Base-by-base conservation (phyloP, 2,329 filamentous ascomycete species). In the Aspergillus aculeatus region DNA sequence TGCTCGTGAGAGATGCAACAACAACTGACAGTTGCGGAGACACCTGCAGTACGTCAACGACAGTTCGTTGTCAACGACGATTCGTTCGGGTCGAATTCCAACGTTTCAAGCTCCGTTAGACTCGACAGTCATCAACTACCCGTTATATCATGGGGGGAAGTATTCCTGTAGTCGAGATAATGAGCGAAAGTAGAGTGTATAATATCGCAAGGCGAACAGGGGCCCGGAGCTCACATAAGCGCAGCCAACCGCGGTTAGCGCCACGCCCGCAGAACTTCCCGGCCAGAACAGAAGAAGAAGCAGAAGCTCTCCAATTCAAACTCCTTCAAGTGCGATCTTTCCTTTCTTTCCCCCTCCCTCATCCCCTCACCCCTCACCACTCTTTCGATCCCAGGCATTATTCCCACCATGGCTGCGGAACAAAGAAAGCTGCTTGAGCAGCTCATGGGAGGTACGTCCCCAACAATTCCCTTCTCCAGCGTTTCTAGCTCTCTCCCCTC, bases 371-470 rank as follows among this genome's bases (percentile, higher is more conserved):
- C 53, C 23, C 32, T 51, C 41, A 47, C 47, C 12, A 32, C 26
- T 16, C 21, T 48, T 50, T 58, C 35, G 38, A 12, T 48, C 50
- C 23, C 50, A 48, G 24, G 10, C 50, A 44, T 38, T 41, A 54
- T 57, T 51, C 44, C 52, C 44, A 78, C 53, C 68, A 96, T 98
- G 94, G 94, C 94, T 58, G 93, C 94, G 66, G 95, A 99, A 87
- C 94, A 97, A 80, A 88, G 95, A 75, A 96, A 96, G 86, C 89
- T 98, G 84, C 91, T 99, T 58, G 95, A 98, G 87, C 95, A 99
- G 85, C 85, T 89, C 68, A 88, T 88, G 86, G 86, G 86, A 74
- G 77, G 77, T 79, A 75, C 52, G 69, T 65, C 35, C 50, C 47
- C 59, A 23, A 35, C 6, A 35, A 35, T 12, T 12, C 54, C 31